A percentile compares a stretch with the other conserved stretches of the same genome.
Conservation (phyloP, 495 filamentous ascomycete species). For the Hypoxylon subgilvum region DNA sequence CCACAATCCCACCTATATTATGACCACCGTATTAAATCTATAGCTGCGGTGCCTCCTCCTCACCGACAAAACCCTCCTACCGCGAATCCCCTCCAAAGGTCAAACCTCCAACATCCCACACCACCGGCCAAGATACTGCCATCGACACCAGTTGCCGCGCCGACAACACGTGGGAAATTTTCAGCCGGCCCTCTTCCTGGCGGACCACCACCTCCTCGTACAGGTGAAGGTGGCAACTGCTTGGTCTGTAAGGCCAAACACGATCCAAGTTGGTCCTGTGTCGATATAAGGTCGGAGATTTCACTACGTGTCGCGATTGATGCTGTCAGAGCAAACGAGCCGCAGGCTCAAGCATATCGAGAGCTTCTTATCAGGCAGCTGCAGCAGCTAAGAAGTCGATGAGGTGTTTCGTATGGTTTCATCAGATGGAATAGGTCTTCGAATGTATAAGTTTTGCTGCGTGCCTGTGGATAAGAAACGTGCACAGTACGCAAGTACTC, state of each 20-base stretch:
- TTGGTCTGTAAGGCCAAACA: constrained; percentile 43
- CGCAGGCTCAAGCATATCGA: constrained; percentile 2
- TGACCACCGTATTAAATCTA: no score
- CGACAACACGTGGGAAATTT: not conserved
- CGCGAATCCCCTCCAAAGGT: not conserved
- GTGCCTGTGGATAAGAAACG: constrained; percentile 11
- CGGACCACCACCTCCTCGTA: constrained; percentile 3
- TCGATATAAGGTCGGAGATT: constrained; percentile 42
- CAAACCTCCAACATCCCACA: not conserved
- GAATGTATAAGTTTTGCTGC: not conserved
- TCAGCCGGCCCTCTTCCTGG: not conserved
- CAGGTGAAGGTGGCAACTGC: constrained; percentile 31
- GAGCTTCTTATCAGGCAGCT: constrained; percentile 16
- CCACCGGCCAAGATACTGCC: constrained; percentile 6
- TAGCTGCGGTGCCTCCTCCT: no score
- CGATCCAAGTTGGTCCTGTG: constrained; percentile 33
- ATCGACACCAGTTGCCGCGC: not conserved
- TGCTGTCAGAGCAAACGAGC: constrained; percentile 19
- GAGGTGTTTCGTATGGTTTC: not conserved
- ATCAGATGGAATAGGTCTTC: not conserved
- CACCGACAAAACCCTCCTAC: no score
- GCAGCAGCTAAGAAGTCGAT: constrained; percentile 8
- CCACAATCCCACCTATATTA: no score
- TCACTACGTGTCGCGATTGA: constrained; percentile 42
- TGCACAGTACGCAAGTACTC: no score